Evolutionary conservation across 1,139 yeast species (phyloP).

Genomic region (Lodderomyces orthopsilosis): DNA sequence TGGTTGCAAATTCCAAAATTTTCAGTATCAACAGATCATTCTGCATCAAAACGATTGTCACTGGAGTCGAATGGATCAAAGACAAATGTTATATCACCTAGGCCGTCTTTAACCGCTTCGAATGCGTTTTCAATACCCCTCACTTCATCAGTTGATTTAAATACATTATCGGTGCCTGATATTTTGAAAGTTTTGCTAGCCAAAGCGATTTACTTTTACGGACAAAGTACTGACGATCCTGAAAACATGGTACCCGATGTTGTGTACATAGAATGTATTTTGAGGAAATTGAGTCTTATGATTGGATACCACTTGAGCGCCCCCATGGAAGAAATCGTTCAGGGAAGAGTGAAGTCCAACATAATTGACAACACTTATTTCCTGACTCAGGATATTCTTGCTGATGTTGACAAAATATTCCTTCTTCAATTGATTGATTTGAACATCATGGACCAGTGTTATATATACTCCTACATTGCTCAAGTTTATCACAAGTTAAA

Average conservation of each 20-base stretch:
- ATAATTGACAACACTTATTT: slow-evolving; percentile 13
- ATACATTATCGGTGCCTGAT: slow-evolving; percentile 39
- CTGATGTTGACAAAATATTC: slow-evolving; percentile 47
- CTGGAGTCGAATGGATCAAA: slow-evolving; percentile 16
- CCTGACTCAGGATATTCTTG: slow-evolving; percentile 44
- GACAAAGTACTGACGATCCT: slow-evolving; percentile 53
- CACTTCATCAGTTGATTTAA: slow-evolving; percentile 22
- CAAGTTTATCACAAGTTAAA: slow-evolving; percentile 61
- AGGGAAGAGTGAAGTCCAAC: background rate
- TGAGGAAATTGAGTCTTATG: slow-evolving; percentile 65
- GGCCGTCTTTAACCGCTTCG: slow-evolving; percentile 29
- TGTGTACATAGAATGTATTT: slow-evolving; percentile 69
- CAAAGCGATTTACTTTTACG: slow-evolving; percentile 56
- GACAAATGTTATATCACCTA: slow-evolving; percentile 25
- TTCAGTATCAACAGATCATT: slow-evolving; percentile 14
- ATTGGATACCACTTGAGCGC: slow-evolving; percentile 44
- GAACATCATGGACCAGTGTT: slow-evolving; percentile 51
- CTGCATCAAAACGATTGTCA: slow-evolving; percentile 19
- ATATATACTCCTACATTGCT: slow-evolving; percentile 66
- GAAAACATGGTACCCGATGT: slow-evolving; percentile 83
- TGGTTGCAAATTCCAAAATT: slow-evolving; percentile 22
- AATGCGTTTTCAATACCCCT: slow-evolving; percentile 12
- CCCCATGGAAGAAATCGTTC: slow-evolving; percentile 31
- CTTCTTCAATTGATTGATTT: slow-evolving; percentile 41
- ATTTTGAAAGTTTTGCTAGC: slow-evolving; percentile 44